These are phyloP conservation scores for Neurospora sp. DNA, from an alignment of 495 filamentous ascomycete species.

Conservation along the genomic window DNA sequence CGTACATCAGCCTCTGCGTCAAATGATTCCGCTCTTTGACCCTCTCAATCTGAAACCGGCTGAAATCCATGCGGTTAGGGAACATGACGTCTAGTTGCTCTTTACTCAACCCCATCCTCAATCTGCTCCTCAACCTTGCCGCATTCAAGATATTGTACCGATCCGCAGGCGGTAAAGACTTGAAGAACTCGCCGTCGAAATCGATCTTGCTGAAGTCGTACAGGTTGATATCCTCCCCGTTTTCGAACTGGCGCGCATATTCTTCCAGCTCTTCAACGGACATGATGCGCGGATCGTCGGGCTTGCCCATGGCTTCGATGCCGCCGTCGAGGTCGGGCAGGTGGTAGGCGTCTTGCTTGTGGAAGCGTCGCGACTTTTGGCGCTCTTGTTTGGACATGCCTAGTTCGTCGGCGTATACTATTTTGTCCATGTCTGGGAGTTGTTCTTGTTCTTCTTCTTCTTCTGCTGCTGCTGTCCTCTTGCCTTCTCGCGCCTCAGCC, in stretches of 20 bases:
- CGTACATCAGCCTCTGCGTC: slow-evolving; percentile 91
- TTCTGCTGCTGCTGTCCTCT: neutral
- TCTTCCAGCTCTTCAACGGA: slow-evolving; percentile 83
- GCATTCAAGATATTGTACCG: slow-evolving; percentile 97
- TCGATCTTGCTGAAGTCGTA: slow-evolving; percentile 99
- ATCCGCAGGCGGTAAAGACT: slow-evolving; percentile 78
- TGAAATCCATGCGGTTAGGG: slow-evolving; percentile 95
- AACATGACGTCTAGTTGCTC: slow-evolving; percentile 95
- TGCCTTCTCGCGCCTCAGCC: slow-evolving; percentile 4
- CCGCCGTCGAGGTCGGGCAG: slow-evolving; percentile 70
- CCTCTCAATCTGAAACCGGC: slow-evolving; percentile 88
- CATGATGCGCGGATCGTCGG: slow-evolving; percentile 92
- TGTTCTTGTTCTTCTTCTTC: slow-evolving; percentile 52
- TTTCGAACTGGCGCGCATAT: slow-evolving; percentile 84
- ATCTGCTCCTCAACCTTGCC: slow-evolving; percentile 69
- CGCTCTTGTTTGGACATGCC: slow-evolving; percentile 72
- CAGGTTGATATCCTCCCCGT: slow-evolving; percentile 91
- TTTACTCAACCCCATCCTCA: slow-evolving; percentile 93
- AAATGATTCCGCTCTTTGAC: slow-evolving; percentile 85
- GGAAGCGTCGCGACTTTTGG: slow-evolving; percentile 63
- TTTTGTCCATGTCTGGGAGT: slow-evolving; percentile 48
- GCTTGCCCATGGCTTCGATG: slow-evolving; percentile 74
- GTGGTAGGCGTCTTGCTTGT: slow-evolving; percentile 89
- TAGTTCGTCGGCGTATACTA: slow-evolving; percentile 83
- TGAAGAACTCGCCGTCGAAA: slow-evolving; percentile 88